Base-by-base conservation (phyloP, 2,329 filamentous ascomycete genomes). In the Colletotrichum navitas region DNA sequence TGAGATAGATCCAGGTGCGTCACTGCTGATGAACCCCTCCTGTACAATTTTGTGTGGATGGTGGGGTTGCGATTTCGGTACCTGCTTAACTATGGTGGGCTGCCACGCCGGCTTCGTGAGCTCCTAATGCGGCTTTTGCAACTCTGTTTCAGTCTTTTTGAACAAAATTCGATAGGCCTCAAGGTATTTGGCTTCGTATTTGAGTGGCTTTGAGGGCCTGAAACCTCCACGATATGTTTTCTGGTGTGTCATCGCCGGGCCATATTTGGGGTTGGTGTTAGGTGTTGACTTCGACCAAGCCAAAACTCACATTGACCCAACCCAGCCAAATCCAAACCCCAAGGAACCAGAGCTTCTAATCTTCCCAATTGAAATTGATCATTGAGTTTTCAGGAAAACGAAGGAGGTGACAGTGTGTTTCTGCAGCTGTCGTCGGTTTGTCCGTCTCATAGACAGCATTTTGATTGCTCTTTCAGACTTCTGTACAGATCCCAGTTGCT, bases 41-140 rank as follows among this genome's bases (percentile, higher is more conserved):
- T 64, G 45, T 56, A 64, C 66, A 64, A 60, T 64, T 72, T 72
- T 69, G 69, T 63, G 68, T 63, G 51, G 47, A 55, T 69, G 66
- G 69, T 72, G 69, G 69, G 69, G 69, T 69, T 71, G 47, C 60
- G n/a, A 49, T 39, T 26, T 54, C 65, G 69, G 69, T 72, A 68
- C 65, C 52, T 47, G 69, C 65, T 36, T 72, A 72, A 64, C 65
- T 26, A 4, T 67, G 24, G 14, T 14, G 45, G n/a, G 32, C 54
- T 12, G n/a, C 16, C 43, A 7, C 51, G 14, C 26, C 21, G 5
- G 12, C 16, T 26, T 36, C 11, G 52, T n/a, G 4, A n/a, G 26
- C 51, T 47, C 41, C 21, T 21, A 10, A 45, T 12, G 10, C 14
- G 5, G 29, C 16, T 29, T 2, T 21, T 7, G 12, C 11, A 29